These are phyloP conservation scores for Eutrema salsugineum DNA, from an alignment of 441 rosid genomes.

Conservation along the genomic window DNA sequence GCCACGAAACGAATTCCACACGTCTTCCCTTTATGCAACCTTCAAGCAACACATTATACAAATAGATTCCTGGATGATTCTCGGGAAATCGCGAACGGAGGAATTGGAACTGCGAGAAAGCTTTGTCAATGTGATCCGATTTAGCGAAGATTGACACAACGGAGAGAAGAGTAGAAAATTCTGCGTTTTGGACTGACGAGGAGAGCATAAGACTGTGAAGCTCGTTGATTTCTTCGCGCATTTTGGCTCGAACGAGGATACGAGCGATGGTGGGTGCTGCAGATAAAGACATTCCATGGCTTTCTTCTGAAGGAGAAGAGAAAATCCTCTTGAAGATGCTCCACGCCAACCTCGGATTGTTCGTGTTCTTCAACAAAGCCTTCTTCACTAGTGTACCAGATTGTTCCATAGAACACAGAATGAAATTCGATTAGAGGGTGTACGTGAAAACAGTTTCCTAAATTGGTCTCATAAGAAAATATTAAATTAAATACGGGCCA, in stretches of 20 bases:
- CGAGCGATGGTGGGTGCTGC: constrained; percentile 58
- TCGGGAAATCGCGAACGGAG: constrained; percentile 52
- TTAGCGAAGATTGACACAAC: constrained; percentile 48
- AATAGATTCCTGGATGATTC: constrained; percentile 39
- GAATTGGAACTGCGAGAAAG: constrained; percentile 57
- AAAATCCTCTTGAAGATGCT: constrained; percentile 66
- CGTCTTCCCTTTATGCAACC: constrained; percentile 40
- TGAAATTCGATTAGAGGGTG: background rate
- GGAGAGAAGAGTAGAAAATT: constrained; percentile 39
- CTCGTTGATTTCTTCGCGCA: constrained; percentile 59
- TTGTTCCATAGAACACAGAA: constrained; percentile 43
- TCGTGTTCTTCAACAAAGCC: constrained; percentile 57
- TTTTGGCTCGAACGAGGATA: constrained; percentile 59
- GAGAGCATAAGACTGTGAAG: constrained; percentile 57
- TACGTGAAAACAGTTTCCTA: background rate
- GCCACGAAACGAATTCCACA: constrained; percentile 59
- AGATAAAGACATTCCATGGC: constrained; percentile 18
- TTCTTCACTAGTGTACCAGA: constrained; percentile 49
- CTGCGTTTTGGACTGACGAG: constrained; percentile 24
- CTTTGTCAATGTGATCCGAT: constrained; percentile 44
- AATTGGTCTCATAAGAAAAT: background rate
- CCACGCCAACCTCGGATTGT: constrained; percentile 83
- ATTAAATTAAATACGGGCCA: background rate
- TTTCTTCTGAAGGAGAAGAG: constrained; percentile 39
- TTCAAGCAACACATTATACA: constrained; percentile 59